A percentile compares a stretch with the other conserved stretches of the same genome.
Evolutionary conservation across 2,329 filamentous ascomycete species (phyloP).

Genomic region (Mycogone perniciosa): DNA sequence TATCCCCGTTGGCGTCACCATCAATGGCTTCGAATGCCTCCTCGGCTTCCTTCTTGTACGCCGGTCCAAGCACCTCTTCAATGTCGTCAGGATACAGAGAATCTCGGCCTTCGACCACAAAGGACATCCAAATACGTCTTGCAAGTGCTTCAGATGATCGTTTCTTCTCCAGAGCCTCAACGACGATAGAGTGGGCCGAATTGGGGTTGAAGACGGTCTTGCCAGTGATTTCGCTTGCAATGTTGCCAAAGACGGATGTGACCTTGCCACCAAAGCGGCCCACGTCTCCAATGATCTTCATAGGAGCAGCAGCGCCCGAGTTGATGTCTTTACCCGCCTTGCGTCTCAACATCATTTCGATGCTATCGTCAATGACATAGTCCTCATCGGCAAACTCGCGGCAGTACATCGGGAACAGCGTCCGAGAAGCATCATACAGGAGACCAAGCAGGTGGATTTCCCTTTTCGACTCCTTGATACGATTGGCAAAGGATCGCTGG

Average conservation of each 20-base stretch:
- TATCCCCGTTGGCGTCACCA: constrained; percentile 83
- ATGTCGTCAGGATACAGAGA: constrained; percentile 75
- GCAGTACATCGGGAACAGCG: constrained; percentile 88
- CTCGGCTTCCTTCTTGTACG: constrained; percentile 70
- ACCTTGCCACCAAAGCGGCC: constrained; percentile 87
- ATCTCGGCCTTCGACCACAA: constrained; percentile 84
- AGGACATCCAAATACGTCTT: constrained; percentile 96
- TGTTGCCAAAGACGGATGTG: constrained; percentile 85
- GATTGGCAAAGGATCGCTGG: constrained; percentile 71
- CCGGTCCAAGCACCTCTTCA: constrained; percentile 74
- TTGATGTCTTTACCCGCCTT: constrained; percentile 38
- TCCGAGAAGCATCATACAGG: constrained; percentile 83
- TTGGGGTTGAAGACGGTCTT: constrained; percentile 93
- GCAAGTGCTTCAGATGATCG: constrained; percentile 84
- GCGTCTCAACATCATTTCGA: constrained; percentile 59
- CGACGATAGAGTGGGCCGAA: constrained; percentile 80
- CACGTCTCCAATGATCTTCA: constrained; percentile 70
- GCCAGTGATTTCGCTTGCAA: constrained; percentile 90
- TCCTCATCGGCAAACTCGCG: constrained; percentile 87
- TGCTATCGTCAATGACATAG: constrained; percentile 80
- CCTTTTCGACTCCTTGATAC: constrained; percentile 85
- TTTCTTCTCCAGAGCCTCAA: constrained; percentile 81
- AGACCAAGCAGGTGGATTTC: constrained; percentile 75
- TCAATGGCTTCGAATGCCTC: constrained; percentile 80
- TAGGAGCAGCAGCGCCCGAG: constrained; percentile 63